Evolutionary conservation across 805 yeast species (phyloP).

Genomic region (Saccharomycopsis sp.): DNA sequence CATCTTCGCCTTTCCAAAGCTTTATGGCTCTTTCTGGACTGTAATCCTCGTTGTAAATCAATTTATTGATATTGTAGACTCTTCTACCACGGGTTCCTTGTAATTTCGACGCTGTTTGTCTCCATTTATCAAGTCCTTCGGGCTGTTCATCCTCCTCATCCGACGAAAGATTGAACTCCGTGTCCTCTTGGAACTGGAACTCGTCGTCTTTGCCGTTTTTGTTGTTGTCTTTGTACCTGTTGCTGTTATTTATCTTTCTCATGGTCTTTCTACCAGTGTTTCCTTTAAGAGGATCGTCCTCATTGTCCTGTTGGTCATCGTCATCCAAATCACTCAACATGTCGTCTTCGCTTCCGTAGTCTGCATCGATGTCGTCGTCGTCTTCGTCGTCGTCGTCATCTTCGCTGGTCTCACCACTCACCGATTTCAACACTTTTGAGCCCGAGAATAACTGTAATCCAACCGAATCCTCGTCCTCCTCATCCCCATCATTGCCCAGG

Average conservation of each 20-base stretch:
- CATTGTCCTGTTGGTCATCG: conserved; percentile 33
- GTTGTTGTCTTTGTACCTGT: conserved; percentile 34
- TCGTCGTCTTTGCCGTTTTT: conserved; percentile 30
- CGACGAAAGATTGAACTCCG: conserved; percentile 37
- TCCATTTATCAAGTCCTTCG: conserved; percentile 23
- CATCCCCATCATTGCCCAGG: conserved; percentile 1
- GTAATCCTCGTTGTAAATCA: conserved; percentile 73
- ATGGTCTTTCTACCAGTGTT: conserved; percentile 30
- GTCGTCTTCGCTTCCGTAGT: conserved; percentile 39
- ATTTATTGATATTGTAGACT: conserved; percentile 74
- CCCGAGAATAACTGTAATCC: conserved; percentile 18
- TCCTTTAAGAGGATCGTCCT: conserved; percentile 34
- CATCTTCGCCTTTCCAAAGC: conserved; percentile 18
- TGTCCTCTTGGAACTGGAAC: conserved; percentile 45
- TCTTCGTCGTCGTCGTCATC: conserved; percentile 21
- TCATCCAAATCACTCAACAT: conserved; percentile 37
- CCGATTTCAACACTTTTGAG: conserved; percentile 11
- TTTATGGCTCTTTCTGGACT: conserved; percentile 62
- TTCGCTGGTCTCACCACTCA: not conserved
- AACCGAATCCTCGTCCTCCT: conserved; percentile 19
- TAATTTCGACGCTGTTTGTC: conserved; percentile 52
- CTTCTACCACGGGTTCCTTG: conserved; percentile 44
- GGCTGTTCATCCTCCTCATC: conserved; percentile 34
- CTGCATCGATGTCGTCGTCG: conserved; percentile 32
- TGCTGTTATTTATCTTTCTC: conserved; percentile 27